Evolutionary conservation across 2,329 filamentous ascomycete species (phyloP).

Genomic region (Conoideocrella luteorostrata): DNA sequence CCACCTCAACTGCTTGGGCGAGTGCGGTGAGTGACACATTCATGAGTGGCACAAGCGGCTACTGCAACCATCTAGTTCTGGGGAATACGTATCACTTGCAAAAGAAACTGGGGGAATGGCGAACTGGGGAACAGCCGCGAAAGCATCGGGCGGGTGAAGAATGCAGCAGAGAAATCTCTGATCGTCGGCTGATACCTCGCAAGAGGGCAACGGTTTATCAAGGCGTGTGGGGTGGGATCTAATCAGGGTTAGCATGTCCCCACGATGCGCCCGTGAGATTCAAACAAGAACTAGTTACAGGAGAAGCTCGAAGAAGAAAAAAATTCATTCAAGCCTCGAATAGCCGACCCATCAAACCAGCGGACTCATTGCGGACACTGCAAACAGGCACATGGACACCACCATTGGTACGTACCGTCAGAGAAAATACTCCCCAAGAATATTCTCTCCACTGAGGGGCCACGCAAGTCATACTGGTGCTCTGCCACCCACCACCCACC

Average conservation of each 20-base stretch:
- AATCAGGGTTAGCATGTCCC: conserved; percentile 10
- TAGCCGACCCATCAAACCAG: conserved; percentile 20
- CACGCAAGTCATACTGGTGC: conserved; percentile 5
- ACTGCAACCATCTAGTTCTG: not conserved
- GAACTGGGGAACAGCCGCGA: conserved; percentile 4
- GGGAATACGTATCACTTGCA: not conserved
- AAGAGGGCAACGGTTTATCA: conserved; percentile 8
- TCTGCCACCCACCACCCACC: conserved; percentile 5
- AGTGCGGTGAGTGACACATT: too few relatives aligned
- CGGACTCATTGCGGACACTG: conserved; percentile 10
- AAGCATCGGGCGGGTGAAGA: conserved; percentile 1
- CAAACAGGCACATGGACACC: not conserved
- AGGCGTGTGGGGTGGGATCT: conserved; percentile 4
- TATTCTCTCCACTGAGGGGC: conserved; percentile 3
- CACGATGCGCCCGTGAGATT: conserved; percentile 5
- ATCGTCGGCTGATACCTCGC: conserved; percentile 15
- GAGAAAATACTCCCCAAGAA: too few relatives aligned
- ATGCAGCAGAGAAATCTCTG: conserved; percentile 14
- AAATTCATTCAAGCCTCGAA: conserved; percentile 25
- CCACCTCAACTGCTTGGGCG: not conserved
- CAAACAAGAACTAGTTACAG: conserved; percentile 7
- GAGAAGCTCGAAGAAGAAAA: conserved; percentile 11
- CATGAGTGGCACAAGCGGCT: not conserved
- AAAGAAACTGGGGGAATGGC: not conserved
- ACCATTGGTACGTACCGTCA: not conserved